phyloP scores from a whole-genome alignment of 1,284 basidiomycete genomes.

The Puccinia hordei region DNA sequence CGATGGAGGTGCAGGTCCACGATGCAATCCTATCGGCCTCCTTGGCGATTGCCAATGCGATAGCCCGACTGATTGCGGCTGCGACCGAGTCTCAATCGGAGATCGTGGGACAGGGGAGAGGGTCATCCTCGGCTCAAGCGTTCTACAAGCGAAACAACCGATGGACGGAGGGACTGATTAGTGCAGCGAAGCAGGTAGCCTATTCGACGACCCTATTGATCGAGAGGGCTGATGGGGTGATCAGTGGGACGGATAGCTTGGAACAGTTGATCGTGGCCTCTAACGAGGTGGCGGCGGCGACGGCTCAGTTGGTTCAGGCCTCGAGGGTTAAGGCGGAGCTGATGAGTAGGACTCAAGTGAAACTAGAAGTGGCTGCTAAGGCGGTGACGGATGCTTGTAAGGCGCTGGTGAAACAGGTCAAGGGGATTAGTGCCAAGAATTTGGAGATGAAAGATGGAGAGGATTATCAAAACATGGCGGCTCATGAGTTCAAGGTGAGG shows the following conservation, averaged over 20 bases:
- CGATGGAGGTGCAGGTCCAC: constrained; percentile 92
- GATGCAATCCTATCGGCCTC: constrained; percentile 93
- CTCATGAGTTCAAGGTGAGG: constrained; percentile 90
- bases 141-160: constrained; percentile 99
- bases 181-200: constrained; percentile 94
- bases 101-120: constrained; percentile 92
- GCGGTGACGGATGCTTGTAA: constrained; percentile 99
- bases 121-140: constrained; percentile 84
- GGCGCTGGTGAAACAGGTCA: constrained; percentile 93
- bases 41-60: constrained; percentile 90
- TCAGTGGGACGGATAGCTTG: constrained; percentile 91
- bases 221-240: constrained; percentile 94
- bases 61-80: constrained; percentile 89
- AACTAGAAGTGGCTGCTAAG: constrained; percentile 92
- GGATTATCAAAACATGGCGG: constrained; percentile 90
- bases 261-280: constrained; percentile 99
- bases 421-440: constrained; percentile 85
- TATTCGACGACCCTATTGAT: constrained; percentile 96
- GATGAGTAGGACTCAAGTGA: constrained; percentile 97
- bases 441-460: constrained; percentile 71
- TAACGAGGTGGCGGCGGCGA: constrained; percentile 94
- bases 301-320: constrained; percentile 96
- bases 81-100: constrained; percentile 97
- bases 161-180: constrained; percentile 99
- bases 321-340: constrained; percentile 97